Base-by-base conservation (phyloP, 116 monocot species). In the Phalaenopsis hybrid region DNA sequence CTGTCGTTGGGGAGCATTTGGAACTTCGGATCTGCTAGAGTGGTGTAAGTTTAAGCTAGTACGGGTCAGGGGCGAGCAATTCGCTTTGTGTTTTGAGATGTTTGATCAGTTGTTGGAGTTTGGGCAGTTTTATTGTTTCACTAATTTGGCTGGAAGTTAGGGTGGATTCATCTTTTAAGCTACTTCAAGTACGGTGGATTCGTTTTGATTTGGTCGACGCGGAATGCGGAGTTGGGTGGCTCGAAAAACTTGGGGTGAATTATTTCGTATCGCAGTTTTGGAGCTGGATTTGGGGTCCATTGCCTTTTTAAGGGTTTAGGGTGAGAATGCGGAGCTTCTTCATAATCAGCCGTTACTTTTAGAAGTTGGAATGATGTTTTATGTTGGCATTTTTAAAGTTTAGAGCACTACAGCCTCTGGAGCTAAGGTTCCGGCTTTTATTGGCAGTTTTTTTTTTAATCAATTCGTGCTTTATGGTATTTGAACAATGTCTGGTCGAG, bases 151-250 rank as follows among this genome's bases (percentile, higher is more conserved):
- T 72, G 31, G 75, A 46, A 46, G 45, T n/a, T 46, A 75, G 75
- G 46, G 75, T 9, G 44, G 75, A n/a, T 20, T 75, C 4, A n/a
- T 75, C 75, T 45, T 5, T 37, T 31, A 72, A 72, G 34, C 72
- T 37, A 16, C 37, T 2, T 31, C 10, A 65, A 65, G 25, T 65
- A 6, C 25, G 8, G 23, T 72, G 72, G 72, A 37, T 72, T 37
- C 72, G 37, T 72, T 15, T 41, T 72, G 37, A 33, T 72, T 41
- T 37, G 31, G 20, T n/a, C 46, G 41, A 46, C 21, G 75, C 13
- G 46, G 45, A 75, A 48, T 75, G 75, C 75, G 75, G 20, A 37
- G 73, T 41, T 43, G 75, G 75, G 6, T 75, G n/a, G 20, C 75
- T 75, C 7, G 75, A 45, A 18, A 75, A 75, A 20, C 8, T n/a